Evolutionary conservation across 2,329 filamentous ascomycete species (phyloP).

Genomic region (Penicillium sp.): DNA sequence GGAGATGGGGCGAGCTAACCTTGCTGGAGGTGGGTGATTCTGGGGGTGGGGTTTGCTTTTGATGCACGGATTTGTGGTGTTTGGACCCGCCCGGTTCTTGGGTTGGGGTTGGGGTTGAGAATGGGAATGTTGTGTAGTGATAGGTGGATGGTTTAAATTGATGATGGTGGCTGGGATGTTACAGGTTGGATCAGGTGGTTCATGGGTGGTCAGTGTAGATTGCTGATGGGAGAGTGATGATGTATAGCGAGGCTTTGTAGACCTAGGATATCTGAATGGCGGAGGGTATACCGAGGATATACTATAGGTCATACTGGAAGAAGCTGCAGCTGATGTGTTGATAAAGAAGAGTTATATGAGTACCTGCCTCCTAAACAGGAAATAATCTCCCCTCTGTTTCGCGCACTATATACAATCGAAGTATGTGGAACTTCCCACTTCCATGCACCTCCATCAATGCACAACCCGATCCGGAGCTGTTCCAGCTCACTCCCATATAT

Average conservation of each 20-base stretch:
- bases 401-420: background rate
- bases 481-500: background rate
- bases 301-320: background rate
- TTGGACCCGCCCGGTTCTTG: no score
- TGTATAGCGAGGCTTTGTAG: background rate
- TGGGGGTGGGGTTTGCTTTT: no score
- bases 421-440: background rate
- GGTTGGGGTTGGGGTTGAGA: no score
- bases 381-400: background rate
- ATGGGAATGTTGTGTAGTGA: no score
- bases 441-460: background rate
- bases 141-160: no score
- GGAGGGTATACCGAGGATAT: background rate
- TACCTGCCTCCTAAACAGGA: background rate
- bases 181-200: no score
- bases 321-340: background rate
- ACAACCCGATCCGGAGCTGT: background rate
- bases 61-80: no score
- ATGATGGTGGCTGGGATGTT: no score
- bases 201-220: no score
- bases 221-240: background rate
- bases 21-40: background rate
- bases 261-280: background rate
- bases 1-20: background rate
- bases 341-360: background rate